Percentiles rank a stretch among this genome's conserved stretches.
phyloP scores from a whole-genome alignment of 495 filamentous ascomycete species.

The Talaromyces stipitatus region DNA sequence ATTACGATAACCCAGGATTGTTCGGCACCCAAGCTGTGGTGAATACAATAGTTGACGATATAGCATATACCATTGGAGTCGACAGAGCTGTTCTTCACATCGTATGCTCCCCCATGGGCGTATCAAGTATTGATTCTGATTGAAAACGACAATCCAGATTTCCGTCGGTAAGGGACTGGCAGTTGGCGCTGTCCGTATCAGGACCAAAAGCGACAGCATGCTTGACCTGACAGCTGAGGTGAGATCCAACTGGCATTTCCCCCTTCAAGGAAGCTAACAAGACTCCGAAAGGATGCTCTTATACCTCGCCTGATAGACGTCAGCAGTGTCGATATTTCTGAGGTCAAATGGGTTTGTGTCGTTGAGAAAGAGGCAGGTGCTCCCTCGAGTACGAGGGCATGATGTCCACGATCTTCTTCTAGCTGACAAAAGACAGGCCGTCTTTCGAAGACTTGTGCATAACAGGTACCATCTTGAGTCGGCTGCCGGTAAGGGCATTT shows the following conservation, averaged over 20 bases:
- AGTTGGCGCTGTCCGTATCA: constrained; percentile 44
- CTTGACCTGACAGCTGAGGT: constrained; percentile 12
- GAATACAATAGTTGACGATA: constrained; percentile 71
- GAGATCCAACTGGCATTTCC: constrained; percentile 7
- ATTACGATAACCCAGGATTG: constrained; percentile 74
- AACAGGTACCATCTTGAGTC: constrained; percentile 45
- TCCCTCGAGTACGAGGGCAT: not conserved
- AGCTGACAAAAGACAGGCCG: constrained; percentile 51
- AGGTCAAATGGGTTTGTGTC: constrained; percentile 65
- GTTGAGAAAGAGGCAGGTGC: constrained; percentile 87
- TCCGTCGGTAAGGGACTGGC: constrained; percentile 67
- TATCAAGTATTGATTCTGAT: not conserved
- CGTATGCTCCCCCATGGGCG: constrained; percentile 12
- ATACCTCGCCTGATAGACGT: constrained; percentile 54
- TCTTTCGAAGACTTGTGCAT: constrained; percentile 62
- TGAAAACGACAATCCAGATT: constrained; percentile 19
- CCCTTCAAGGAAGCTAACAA: not conserved
- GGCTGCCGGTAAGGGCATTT: constrained; percentile 47
- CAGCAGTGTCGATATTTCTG: constrained; percentile 43
- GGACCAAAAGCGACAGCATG: constrained; percentile 20
- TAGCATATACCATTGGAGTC: constrained; percentile 62
- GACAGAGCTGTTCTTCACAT: constrained; percentile 29
- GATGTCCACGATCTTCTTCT: not conserved
- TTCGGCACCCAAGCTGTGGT: constrained; percentile 73
- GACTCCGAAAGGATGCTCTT: constrained; percentile 48